These are phyloP conservation scores for Phytophthora meadii DNA, from an alignment of 352 stramenopile genomes.

Conservation along the genomic window DNA sequence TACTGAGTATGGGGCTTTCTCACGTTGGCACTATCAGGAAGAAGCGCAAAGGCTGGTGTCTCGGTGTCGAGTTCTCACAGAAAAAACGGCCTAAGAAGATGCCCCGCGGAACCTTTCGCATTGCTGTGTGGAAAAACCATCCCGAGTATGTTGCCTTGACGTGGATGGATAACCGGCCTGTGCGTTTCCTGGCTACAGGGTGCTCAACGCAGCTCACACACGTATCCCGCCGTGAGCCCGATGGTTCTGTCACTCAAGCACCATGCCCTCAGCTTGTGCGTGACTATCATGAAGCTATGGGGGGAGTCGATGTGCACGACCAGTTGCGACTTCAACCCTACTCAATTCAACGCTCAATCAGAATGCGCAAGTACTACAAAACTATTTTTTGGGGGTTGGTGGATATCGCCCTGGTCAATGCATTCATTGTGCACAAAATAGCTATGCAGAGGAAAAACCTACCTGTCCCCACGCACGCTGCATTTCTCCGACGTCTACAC, in stretches of 20 bases:
- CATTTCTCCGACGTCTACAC: too few relatives aligned
- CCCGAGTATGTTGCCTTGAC: neutral
- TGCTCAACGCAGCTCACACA: neutral
- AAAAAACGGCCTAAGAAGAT: neutral
- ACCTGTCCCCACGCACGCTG: too few relatives aligned
- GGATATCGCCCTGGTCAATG: too few relatives aligned
- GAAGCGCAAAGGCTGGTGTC: neutral
- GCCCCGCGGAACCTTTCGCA: neutral
- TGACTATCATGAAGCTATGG: neutral
- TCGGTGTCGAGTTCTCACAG: neutral
- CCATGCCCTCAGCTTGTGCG: neutral
- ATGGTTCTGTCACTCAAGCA: neutral
- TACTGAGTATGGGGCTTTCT: neutral
- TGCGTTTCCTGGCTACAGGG: neutral
- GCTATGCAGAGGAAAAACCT: too few relatives aligned
- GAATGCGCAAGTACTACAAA: conserved; percentile 1
- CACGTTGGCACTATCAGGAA: neutral
- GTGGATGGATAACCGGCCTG: conserved; percentile 1
- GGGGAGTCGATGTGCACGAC: neutral
- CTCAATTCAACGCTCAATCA: neutral
- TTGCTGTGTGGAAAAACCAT: neutral
- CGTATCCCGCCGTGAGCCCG: neutral
- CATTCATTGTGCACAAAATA: too few relatives aligned
- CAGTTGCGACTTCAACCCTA: neutral
- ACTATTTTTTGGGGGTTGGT: neutral